phyloP scores from a whole-genome alignment of 192 early-diverging fungal species.

The Dissophora globulifera region DNA sequence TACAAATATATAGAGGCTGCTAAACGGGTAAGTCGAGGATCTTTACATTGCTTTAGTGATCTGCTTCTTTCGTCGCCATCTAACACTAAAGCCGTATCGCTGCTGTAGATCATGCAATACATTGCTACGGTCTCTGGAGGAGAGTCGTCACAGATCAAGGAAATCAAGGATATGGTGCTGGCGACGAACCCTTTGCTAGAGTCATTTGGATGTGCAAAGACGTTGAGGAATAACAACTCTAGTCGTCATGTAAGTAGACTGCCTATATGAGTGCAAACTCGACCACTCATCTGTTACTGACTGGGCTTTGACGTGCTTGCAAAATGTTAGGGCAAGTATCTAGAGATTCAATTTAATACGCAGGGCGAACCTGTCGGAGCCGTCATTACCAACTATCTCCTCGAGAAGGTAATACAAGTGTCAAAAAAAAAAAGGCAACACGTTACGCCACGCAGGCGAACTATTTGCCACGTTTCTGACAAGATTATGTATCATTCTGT shows the following conservation, averaged over 20 bases:
- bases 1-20: conserved; percentile 72
- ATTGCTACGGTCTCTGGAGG: conserved; percentile 95
- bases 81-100: neutral
- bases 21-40: conserved; percentile 64
- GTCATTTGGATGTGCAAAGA: conserved; percentile 99
- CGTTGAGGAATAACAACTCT: conserved; percentile 98
- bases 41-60: too few species aligned
- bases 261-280: too few species aligned
- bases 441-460: too few species aligned
- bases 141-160: conserved; percentile 82
- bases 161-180: conserved; percentile 98
- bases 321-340: conserved; percentile 94
- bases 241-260: conserved; percentile 93
- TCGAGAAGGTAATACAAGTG: conserved; percentile 81
- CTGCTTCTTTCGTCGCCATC: too few species aligned
- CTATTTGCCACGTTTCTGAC: neutral
- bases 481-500: neutral
- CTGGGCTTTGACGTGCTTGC: too few species aligned
- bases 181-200: conserved; percentile 99
- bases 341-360: conserved; percentile 96
- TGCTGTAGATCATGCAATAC: conserved; percentile 92
- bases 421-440: too few species aligned
- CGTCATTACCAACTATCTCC: conserved; percentile 96
- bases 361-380: conserved; percentile 96
- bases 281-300: neutral